A percentile compares a stretch with the other conserved stretches of the same genome.
These are phyloP conservation scores for Brassica balearica DNA, from an alignment of 441 rosid genomes.

Conservation along the genomic window DNA sequence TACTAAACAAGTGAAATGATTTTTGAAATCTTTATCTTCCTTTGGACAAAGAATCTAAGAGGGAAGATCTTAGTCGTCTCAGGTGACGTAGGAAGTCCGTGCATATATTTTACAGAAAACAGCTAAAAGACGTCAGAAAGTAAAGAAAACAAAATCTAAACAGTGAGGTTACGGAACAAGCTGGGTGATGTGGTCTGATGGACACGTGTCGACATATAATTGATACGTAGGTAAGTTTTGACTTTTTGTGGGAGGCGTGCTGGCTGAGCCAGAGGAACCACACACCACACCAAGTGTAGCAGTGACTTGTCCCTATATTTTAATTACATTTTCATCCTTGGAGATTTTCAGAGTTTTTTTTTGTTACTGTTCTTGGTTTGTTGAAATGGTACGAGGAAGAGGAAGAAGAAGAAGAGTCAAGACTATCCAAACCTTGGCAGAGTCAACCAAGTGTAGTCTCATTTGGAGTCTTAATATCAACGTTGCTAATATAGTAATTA, in stretches of 20 bases:
- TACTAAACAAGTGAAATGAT: not conserved
- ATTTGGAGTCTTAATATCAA: not conserved
- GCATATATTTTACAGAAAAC: constrained; percentile 16
- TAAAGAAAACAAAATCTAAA: constrained; percentile 25
- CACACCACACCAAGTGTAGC: not conserved
- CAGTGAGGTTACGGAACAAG: constrained; percentile 26
- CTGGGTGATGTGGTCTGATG: constrained; percentile 10
- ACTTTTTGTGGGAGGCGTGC: constrained; percentile 27
- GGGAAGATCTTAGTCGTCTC: constrained; percentile 16
- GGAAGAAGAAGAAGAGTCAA: not conserved
- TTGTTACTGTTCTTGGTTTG: not conserved
- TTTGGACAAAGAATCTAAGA: not conserved
- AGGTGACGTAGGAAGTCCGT: constrained; percentile 40
- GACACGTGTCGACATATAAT: constrained; percentile 36
- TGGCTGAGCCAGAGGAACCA: constrained; percentile 29
- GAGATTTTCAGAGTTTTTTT: not conserved
- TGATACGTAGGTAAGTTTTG: not conserved
- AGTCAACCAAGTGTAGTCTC: not conserved
- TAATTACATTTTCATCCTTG: not conserved
- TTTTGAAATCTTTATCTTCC: not conserved
- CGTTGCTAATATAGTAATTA: not conserved
- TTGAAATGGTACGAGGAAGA: constrained; percentile 5
- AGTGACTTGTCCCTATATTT: constrained; percentile 7
- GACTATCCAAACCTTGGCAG: not conserved
- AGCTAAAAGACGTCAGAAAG: constrained; percentile 17